phyloP scores from a whole-genome alignment of 2,329 filamentous ascomycete species.

The Fusarium haematococcum region DNA sequence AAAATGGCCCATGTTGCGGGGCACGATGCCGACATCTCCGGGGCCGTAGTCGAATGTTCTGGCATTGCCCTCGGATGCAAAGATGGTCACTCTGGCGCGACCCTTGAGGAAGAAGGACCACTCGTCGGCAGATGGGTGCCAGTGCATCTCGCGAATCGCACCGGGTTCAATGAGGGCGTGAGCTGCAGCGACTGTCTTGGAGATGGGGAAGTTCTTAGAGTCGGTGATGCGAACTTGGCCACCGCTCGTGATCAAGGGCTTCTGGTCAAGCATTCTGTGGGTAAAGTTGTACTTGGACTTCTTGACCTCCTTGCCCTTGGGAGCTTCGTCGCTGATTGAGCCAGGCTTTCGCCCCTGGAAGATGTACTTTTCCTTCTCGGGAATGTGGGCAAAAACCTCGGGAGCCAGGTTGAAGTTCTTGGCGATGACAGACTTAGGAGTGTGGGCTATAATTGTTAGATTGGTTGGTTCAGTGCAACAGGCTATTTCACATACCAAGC shows the following conservation, averaged over 20 bases:
- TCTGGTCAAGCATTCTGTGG: slow-evolving; percentile 77
- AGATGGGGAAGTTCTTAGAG: slow-evolving; percentile 80
- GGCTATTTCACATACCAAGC: slow-evolving; percentile 62
- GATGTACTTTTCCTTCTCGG: slow-evolving; percentile 78
- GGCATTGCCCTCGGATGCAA: slow-evolving; percentile 75
- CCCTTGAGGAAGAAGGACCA: slow-evolving; percentile 85
- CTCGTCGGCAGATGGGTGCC: slow-evolving; percentile 83
- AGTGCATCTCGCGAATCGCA: slow-evolving; percentile 83
- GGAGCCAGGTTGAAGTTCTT: slow-evolving; percentile 82
- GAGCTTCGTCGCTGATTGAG: slow-evolving; percentile 73
- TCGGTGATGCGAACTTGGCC: slow-evolving; percentile 81
- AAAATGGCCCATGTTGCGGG: slow-evolving; percentile 82
- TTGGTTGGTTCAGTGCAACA: background rate
- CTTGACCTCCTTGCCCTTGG: slow-evolving; percentile 70
- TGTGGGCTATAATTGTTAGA: slow-evolving; percentile 65
- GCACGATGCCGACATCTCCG: slow-evolving; percentile 83
- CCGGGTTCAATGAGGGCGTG: slow-evolving; percentile 78
- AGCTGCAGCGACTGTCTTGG: slow-evolving; percentile 78
- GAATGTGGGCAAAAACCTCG: slow-evolving; percentile 76
- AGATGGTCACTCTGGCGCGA: slow-evolving; percentile 79
- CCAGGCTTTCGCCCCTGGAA: slow-evolving; percentile 76
- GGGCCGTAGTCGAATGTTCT: slow-evolving; percentile 81
- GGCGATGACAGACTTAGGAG: slow-evolving; percentile 76
- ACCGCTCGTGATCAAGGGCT: slow-evolving; percentile 67
- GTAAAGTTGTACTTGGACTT: slow-evolving; percentile 77